Percentiles rank a stretch among this genome's conserved stretches.
Evolutionary conservation across 495 filamentous ascomycete genomes (phyloP).

Genomic region (Penicillium desertorum): DNA sequence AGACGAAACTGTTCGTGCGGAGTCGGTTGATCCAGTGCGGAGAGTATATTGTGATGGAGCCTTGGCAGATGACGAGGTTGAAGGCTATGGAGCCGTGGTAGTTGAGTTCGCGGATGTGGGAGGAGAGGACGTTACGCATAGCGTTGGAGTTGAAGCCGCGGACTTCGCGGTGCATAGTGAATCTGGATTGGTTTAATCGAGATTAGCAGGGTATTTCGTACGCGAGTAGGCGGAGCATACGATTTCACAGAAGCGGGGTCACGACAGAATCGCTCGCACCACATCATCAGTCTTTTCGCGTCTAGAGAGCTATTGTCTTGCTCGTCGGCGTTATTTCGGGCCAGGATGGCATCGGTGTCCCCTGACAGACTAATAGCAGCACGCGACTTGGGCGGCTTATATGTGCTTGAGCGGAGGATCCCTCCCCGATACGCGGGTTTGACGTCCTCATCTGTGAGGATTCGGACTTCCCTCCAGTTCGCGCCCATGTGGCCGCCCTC

Average conservation of each 20-base stretch:
- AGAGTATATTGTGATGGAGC: conserved; percentile 42
- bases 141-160: conserved; percentile 34
- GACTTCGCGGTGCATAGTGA: conserved; percentile 39
- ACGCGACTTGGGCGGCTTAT: conserved; percentile 18
- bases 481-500: conserved; percentile 13
- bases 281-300: conserved; percentile 25
- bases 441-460: conserved; percentile 31
- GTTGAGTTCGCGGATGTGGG: conserved; percentile 44
- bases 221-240: conserved; percentile 22
- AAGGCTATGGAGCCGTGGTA: conserved; percentile 41
- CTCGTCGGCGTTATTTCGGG: conserved; percentile 10
- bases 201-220: background rate
- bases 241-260: conserved; percentile 45
- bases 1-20: conserved; percentile 38
- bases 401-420: conserved; percentile 21
- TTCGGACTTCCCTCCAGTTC: conserved; percentile 24
- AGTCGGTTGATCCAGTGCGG: conserved; percentile 49
- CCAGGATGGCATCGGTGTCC: conserved; percentile 19
- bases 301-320: background rate
- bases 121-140: conserved; percentile 34
- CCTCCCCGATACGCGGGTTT: conserved; percentile 35
- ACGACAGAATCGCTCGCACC: conserved; percentile 43
- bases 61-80: conserved; percentile 23
- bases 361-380: conserved; percentile 1
- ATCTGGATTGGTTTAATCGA: conserved; percentile 24